phyloP scores from a whole-genome alignment of 352 stramenopile species.

The Phytophthora capsici region DNA sequence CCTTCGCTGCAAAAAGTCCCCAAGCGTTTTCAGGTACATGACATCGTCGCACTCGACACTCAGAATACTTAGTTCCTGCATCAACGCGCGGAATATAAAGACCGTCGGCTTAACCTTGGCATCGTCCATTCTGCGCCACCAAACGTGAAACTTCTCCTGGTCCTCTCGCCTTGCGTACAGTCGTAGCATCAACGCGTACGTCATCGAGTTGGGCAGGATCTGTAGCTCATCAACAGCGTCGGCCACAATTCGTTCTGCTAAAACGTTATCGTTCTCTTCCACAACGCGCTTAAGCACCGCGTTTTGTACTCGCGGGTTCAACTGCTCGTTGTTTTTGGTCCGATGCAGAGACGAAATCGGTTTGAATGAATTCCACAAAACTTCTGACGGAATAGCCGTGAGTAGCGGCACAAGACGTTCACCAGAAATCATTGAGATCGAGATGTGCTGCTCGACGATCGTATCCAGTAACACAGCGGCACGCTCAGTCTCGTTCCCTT shows the following conservation, averaged over 20 bases:
- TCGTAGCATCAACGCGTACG: constrained; percentile 73
- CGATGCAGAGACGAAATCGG: constrained; percentile 55
- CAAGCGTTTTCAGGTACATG: constrained; percentile 37
- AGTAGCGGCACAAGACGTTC: constrained; percentile 57
- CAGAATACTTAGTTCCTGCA: constrained; percentile 53
- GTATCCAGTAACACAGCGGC: constrained; percentile 51
- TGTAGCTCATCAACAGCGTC: constrained; percentile 46
- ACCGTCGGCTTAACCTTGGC: constrained; percentile 52
- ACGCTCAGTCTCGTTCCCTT: constrained; percentile 54
- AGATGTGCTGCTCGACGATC: constrained; percentile 45
- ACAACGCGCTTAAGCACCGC: constrained; percentile 65
- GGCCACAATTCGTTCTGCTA: constrained; percentile 63
- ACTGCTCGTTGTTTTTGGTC: constrained; percentile 26
- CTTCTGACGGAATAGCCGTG: constrained; percentile 45
- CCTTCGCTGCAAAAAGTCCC: constrained; percentile 34
- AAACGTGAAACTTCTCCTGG: constrained; percentile 51
- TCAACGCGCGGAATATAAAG: constrained; percentile 62
- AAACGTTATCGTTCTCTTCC: constrained; percentile 49
- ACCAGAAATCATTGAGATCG: constrained; percentile 54
- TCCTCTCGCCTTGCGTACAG: constrained; percentile 60
- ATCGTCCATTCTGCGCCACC: constrained; percentile 55
- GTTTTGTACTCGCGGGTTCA: constrained; percentile 61
- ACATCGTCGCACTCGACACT: constrained; percentile 31
- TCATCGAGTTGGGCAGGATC: constrained; percentile 71
- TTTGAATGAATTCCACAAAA: constrained; percentile 65